Evolutionary conservation across 768 basidiomycete genomes (phyloP).

Genomic region (Rhizopogon salebrosus): DNA sequence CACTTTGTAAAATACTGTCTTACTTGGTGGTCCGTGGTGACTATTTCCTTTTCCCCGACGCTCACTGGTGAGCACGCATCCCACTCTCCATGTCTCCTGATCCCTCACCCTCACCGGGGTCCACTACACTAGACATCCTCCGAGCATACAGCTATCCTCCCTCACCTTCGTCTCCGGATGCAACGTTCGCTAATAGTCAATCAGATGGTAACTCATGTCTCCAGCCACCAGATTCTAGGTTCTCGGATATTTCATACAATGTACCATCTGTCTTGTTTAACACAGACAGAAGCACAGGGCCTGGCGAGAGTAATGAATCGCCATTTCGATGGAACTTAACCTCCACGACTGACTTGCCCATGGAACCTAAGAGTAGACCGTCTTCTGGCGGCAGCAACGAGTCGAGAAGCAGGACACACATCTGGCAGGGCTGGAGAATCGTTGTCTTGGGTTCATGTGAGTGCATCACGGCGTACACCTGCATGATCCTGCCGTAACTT

Average conservation of each 20-base stretch:
- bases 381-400: conserved; percentile 1
- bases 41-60: conserved; percentile 3
- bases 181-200: not conserved
- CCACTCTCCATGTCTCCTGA: conserved; percentile 5
- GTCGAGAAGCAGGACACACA: conserved; percentile 6
- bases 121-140: conserved; percentile 24
- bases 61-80: conserved; percentile 1
- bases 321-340: conserved; percentile 29
- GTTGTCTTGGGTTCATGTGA: conserved; percentile 55
- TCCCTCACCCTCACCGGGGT: conserved; percentile 21
- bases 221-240: conserved; percentile 14
- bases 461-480: conserved; percentile 12
- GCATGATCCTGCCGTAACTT: not conserved
- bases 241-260: conserved; percentile 19
- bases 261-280: conserved; percentile 20
- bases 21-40: conserved; percentile 1
- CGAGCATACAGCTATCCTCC: conserved; percentile 16
- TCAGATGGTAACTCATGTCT: not conserved
- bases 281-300: conserved; percentile 6
- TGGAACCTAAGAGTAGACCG: conserved; percentile 2
- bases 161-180: conserved; percentile 1
- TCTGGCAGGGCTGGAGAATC: conserved; percentile 48
- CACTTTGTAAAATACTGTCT: not conserved
- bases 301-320: conserved; percentile 20
- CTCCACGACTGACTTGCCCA: conserved; percentile 15